Base-by-base conservation (phyloP, 139 green algal genomes). In the Mesostigma viride region DNA sequence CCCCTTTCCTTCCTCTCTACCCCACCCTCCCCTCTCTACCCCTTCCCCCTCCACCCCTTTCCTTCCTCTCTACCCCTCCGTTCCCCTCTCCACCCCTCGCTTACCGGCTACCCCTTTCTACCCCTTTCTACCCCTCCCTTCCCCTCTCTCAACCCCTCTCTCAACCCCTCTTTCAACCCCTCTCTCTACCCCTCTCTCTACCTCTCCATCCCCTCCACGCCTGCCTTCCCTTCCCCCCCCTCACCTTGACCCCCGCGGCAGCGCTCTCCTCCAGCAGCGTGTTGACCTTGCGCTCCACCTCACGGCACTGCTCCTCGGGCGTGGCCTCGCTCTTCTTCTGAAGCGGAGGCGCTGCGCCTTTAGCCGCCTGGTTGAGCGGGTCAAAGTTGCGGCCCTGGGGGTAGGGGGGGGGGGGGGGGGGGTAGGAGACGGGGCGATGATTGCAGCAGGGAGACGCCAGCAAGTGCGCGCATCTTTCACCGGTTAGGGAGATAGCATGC, bases 211-310 rank as follows among this genome's bases (percentile, higher is more conserved):
- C 40, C 17, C 17, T 24, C 40, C 17, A 53, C 14, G 40, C 17
- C 14, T 33, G 14, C 17, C 17, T 36, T 64, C 28, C 56, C 28
- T 64, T 17, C 17, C 17, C 56, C 11, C 28, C 17, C 28, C 28
- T 36, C 17, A 14, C 56, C 28, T 64, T 17, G 14, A 53, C 40
- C 14, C 14, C 14, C 17, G 40, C 17, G 8, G 14, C 34, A 14
- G 72, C 53, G 36, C 77, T 85, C 48, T 85, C 75, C 68, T 94
- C 88, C 62, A 95, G 77, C 35, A 89, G 58, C n/a, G 71, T 62
- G 51, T 94, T 82, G 46, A 93, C 86, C 51, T 87, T 84, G 51
- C 79, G 82, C 64, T 94, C 88, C 31, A 88, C 69, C 0, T 79
- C 83, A 1, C 64, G 48, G 76, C 71, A 81, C 53, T 76, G 71